These are phyloP conservation scores for Phlegmacium glaucopus DNA, from an alignment of 768 basidiomycete genomes.

Conservation along the genomic window DNA sequence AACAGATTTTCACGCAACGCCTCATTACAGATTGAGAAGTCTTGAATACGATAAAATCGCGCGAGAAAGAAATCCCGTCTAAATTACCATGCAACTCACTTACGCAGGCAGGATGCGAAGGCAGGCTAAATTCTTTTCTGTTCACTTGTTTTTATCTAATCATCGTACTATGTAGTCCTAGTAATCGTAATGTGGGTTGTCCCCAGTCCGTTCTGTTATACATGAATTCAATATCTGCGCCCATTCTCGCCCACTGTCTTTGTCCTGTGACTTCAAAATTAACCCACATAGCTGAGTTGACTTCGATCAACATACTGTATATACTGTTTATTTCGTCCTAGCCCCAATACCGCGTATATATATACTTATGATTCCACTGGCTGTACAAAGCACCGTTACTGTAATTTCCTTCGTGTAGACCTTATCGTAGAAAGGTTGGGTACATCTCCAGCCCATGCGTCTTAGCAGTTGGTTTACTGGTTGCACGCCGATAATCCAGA, in stretches of 20 bases:
- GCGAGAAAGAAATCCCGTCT: constrained; percentile 1
- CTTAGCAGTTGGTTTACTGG: too few species aligned
- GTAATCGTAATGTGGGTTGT: constrained; percentile 6
- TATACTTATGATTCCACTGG: too few species aligned
- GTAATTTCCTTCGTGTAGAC: too few species aligned
- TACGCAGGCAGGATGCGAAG: constrained; percentile 1
- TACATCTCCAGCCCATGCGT: too few species aligned
- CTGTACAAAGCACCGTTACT: too few species aligned
- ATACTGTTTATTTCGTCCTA: constrained; percentile 8
- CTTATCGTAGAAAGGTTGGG: too few species aligned
- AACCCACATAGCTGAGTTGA: too few species aligned
- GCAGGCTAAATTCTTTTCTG: background rate
- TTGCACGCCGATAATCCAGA: too few species aligned
- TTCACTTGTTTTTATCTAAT: constrained; percentile 9
- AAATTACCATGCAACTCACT: constrained; percentile 1
- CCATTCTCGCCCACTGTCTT: constrained; percentile 3
- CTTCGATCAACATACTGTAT: too few species aligned
- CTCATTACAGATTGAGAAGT: background rate
- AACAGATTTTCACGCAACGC: too few species aligned
- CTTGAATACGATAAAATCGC: background rate
- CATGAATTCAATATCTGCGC: constrained; percentile 4
- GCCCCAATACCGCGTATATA: constrained; percentile 7
- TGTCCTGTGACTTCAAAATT: constrained; percentile 7
- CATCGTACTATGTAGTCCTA: constrained; percentile 4
- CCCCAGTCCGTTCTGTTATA: constrained; percentile 7